phyloP scores from a whole-genome alignment of 176 grass and related monocot species.

The Hordeum vulgare region MorexV3_pseudomolecules_assembly NC_058518.1:36984057-36984556 shows the following conservation, averaged over 20 bases:
- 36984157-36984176: background rate
- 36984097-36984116: background rate
- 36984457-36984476: background rate
- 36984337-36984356: background rate
- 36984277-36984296: background rate
- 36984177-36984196: background rate
- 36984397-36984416: background rate
- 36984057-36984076: background rate
- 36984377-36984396: background rate
- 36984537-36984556: background rate
- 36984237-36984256: background rate
- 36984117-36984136: background rate
- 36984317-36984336: background rate
- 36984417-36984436: background rate
- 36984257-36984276: background rate
- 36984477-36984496: background rate
- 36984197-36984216: background rate
- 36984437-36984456: background rate
- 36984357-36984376: background rate
- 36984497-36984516: slow-evolving; percentile 5
- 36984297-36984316: background rate
- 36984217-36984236: background rate
- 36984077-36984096: background rate
- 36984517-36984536: background rate
- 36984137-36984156: background rate